Evolutionary conservation across 1,284 basidiomycete species (phyloP).

Genomic region (Ganoderma leucocontextum): DNA sequence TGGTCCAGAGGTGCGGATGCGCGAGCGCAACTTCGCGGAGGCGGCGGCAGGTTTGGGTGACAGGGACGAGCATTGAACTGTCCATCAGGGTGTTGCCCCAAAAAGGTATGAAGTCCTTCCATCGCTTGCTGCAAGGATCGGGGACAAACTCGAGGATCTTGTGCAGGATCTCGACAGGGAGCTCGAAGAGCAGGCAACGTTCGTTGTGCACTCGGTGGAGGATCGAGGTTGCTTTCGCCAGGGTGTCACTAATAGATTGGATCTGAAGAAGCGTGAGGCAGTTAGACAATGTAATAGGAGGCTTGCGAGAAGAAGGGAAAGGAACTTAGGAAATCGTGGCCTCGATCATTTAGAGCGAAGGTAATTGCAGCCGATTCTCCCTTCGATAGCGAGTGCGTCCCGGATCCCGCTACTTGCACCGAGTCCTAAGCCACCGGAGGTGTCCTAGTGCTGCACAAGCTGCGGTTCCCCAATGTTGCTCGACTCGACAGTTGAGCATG

Average conservation of each 20-base stretch:
- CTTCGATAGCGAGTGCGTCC: no score
- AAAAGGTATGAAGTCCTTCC: background rate
- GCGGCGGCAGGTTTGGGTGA: constrained; percentile 5
- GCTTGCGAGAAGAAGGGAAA: no score
- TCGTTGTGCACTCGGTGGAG: constrained; percentile 8
- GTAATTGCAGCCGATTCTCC: no score
- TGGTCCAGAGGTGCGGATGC: constrained; percentile 7
- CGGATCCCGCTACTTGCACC: no score
- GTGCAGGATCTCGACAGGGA: constrained; percentile 10
- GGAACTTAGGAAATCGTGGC: no score
- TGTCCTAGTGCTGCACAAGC: background rate
- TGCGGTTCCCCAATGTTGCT: no score
- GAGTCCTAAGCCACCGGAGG: background rate
- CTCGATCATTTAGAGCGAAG: no score
- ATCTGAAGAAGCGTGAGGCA: background rate
- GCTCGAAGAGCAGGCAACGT: background rate
- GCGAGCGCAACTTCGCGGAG: constrained; percentile 11
- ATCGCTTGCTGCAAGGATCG: background rate
- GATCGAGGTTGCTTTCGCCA: background rate
- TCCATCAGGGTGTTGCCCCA: background rate
- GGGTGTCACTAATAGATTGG: background rate
- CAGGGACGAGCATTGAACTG: constrained; percentile 5
- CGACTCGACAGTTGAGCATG: background rate
- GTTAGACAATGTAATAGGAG: background rate
- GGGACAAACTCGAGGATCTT: constrained; percentile 11